A percentile compares a stretch with the other conserved stretches of the same genome.
Evolutionary conservation across 768 basidiomycete species (phyloP).

Genomic region (Lactifluus pinguis): DNA sequence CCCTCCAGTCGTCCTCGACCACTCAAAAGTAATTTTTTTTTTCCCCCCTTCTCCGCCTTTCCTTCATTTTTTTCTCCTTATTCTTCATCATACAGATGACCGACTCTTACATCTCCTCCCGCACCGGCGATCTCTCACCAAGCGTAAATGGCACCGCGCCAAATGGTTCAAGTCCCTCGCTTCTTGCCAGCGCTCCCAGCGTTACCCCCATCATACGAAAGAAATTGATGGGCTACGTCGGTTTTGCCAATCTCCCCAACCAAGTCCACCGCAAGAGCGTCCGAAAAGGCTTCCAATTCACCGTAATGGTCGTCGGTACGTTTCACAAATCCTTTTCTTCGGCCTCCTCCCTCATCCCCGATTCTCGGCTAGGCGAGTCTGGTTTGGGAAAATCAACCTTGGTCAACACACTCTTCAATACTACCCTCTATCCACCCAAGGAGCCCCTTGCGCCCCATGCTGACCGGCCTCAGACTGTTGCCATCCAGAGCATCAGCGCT

Average conservation of each 20-base stretch:
- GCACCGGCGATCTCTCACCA: constrained; percentile 48
- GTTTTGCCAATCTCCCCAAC: constrained; percentile 97
- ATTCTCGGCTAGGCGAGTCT: constrained; percentile 69
- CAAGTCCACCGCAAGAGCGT: constrained; percentile 99
- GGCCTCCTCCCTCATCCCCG: not conserved
- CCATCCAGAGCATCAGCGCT: constrained; percentile 97
- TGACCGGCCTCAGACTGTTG: constrained; percentile 86
- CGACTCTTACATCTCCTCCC: constrained; percentile 64
- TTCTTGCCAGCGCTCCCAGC: constrained; percentile 27
- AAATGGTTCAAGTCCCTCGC: constrained; percentile 58
- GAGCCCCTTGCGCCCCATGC: constrained; percentile 74
- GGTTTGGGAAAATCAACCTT: constrained; percentile 98
- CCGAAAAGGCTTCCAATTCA: constrained; percentile 98
- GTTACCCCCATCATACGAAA: constrained; percentile 53
- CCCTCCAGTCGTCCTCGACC: constrained; percentile 43
- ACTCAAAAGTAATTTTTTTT: constrained; percentile 27
- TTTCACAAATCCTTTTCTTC: constrained; percentile 24
- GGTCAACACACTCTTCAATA: constrained; percentile 98
- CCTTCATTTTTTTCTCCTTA: constrained; percentile 5
- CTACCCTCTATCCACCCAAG: constrained; percentile 86
- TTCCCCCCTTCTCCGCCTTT: constrained; percentile 20
- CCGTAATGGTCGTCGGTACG: constrained; percentile 97
- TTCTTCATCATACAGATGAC: constrained; percentile 45
- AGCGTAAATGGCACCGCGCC: constrained; percentile 49
- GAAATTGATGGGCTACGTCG: constrained; percentile 93